Evolutionary conservation across 768 basidiomycete genomes (phyloP), one percentile per base, ranked within the genome.

Genomic region (Heimioporus sp.): DNA sequence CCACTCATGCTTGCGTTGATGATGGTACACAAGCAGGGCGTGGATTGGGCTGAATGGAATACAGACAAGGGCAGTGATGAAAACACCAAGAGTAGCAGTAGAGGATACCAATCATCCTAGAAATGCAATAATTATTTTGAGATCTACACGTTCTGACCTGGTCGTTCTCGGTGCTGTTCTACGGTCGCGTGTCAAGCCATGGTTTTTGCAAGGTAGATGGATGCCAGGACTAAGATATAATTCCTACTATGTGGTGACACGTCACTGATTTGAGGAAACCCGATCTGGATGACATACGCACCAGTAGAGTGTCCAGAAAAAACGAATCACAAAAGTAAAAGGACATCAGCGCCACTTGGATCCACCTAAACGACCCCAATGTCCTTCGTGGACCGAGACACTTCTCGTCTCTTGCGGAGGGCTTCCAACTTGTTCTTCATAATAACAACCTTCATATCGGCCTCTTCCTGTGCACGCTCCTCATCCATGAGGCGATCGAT

Each of bases 21-120:
- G 90, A 93, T 99, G 91, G 74, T 89, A 49, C 93, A 96, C 71
- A 98, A 98, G 73, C 83, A 86, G 61, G 88, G 89, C 1, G 74
- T 89, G 59, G 84, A 87, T 57, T 93, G 90, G 91, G 59, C 76
- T 21, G 72, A 80, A 41, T 87, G 85, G 85, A 30, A 46, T 3
- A 24, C 42, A 15, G 20, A 16, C 10, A 53, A 50, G 19, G 39
- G 13, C 19, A 24, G 6, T 4, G 43, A 43, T 30, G 12, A 10
- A 9, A 34, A 0, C n/a, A 11, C n/a, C 11, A 19, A 52, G 19
- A 32, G 16, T 13, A 43, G 20, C 12, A 15, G 16, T 17, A 40
- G 54, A 31, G 44, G 5, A n/a, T 31, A 40, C 15, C 31, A 53
- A 24, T 24, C 21, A 24, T 24, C 21, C 21, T 24, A 28, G 24